phyloP scores from a whole-genome alignment of 1,284 basidiomycete species.

The Puccinia novopanici region DNA sequence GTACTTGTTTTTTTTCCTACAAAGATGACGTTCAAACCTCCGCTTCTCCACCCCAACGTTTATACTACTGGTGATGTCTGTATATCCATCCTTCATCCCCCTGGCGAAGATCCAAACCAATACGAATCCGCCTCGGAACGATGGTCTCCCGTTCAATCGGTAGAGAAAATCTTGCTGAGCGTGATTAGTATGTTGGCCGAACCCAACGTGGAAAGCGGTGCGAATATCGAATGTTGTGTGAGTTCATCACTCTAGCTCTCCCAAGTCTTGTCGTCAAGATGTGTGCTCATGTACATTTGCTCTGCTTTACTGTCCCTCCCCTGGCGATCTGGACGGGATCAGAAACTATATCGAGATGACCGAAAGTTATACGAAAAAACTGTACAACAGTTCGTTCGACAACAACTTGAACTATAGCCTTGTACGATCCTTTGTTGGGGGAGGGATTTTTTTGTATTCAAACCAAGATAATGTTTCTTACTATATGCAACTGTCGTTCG shows the following conservation, averaged over 20 bases:
- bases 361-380: slow-evolving; percentile 58
- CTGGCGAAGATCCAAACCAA: slow-evolving; percentile 77
- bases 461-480: not conserved
- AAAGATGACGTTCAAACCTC: slow-evolving; percentile 53
- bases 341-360: slow-evolving; percentile 90
- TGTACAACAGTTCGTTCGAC: slow-evolving; percentile 45
- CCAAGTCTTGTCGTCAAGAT: no score
- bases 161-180: slow-evolving; percentile 87
- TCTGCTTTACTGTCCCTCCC: not conserved
- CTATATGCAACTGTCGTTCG: no score
- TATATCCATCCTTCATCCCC: slow-evolving; percentile 96
- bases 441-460: not conserved
- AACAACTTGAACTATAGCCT: slow-evolving; percentile 46
- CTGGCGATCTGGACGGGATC: slow-evolving; percentile 63
- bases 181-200: slow-evolving; percentile 99
- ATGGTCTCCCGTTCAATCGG: slow-evolving; percentile 96
- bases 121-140: slow-evolving; percentile 90
- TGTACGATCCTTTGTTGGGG: not conserved
- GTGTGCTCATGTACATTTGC: not conserved
- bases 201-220: slow-evolving; percentile 97
- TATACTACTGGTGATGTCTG: slow-evolving; percentile 95
- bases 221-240: slow-evolving; percentile 78
- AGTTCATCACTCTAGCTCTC: slow-evolving; percentile 51
- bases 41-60: slow-evolving; percentile 85
- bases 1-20: not conserved